Base-by-base conservation (phyloP, 2,329 filamentous ascomycete genomes). In the Paecilomyces variotii region DNA sequence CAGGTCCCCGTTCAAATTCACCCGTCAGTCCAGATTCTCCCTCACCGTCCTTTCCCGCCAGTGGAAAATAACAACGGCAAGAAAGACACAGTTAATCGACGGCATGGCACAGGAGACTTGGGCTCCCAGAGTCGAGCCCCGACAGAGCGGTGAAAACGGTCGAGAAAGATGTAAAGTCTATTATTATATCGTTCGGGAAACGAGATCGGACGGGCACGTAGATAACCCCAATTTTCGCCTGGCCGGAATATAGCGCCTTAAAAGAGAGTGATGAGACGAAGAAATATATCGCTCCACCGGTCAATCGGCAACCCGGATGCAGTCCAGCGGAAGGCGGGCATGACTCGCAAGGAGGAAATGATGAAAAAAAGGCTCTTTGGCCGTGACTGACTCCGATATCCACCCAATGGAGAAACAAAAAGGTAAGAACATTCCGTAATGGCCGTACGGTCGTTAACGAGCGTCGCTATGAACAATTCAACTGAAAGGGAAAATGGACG, bases 221-320 rank as follows among this genome's bases (percentile, higher is more conserved):
- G 56, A 59, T 60, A 64, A 63, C 50, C 61, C 52, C 65, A 59
- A 69, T 66, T 63, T 71, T 72, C 69, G 71, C 69, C 70, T 66
- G 71, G 71, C 68, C 69, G 63, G 71, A 65, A 70, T 68, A 65
- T 72, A 67, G 68, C 69, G 72, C 71, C 71, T 67, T 73, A 62
- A 71, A 32, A 67, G 66, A 66, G 65, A 70, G 65, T 67, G 70
- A 68, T 69, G 62, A 63, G 61, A 67, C 60, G 51, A 52, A 59
- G 19, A 57, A 53, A 64, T 64, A 60, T 61, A 62, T 65, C 64
- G 64, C 64, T 69, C 66, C 59, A 63, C 61, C 45, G 45, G 24
- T 55, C 30, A 39, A 35, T 34, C 35, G 27, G 32, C 27, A 19
- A 24, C 25, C 35, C 54, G 54, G 54, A 26, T 39, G 32, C 19